phyloP scores from a whole-genome alignment of 495 filamentous ascomycete genomes.

The Amphirosellinia nigrospora region DNA sequence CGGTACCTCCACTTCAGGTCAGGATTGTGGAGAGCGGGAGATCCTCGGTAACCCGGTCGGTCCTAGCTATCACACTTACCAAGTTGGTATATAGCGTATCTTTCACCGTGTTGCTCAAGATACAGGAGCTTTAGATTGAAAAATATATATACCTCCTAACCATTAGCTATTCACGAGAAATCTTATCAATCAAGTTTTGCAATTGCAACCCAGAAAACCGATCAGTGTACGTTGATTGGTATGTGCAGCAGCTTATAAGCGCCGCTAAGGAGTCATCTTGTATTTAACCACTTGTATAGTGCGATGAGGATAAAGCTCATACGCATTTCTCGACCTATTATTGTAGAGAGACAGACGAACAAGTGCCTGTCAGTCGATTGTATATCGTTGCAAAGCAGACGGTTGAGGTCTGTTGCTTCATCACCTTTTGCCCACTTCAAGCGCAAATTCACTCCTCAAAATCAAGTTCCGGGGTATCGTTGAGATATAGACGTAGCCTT shows the following conservation, averaged over 20 bases:
- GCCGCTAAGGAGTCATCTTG: neutral
- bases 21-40: conserved; percentile 1
- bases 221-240: neutral
- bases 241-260: neutral
- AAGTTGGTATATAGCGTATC: too few relatives aligned
- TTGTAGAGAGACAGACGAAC: neutral
- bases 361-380: conserved; percentile 3
- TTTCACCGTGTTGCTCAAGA: too few relatives aligned
- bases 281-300: conserved; percentile 9
- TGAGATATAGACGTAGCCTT: conserved; percentile 38
- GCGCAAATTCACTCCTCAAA: conserved; percentile 13
- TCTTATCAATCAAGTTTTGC: neutral
- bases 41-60: conserved; percentile 18
- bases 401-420: conserved; percentile 27
- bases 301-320: neutral
- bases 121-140: neutral
- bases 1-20: conserved; percentile 3
- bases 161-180: too few relatives aligned
- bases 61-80: neutral
- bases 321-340: neutral
- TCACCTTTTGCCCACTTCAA: conserved; percentile 3
- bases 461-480: conserved; percentile 29
- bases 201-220: neutral
- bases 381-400: conserved; percentile 30
- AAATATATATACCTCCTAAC: neutral